phyloP scores from a whole-genome alignment of 139 green algal species.

The Eudorina sp. region DNA sequence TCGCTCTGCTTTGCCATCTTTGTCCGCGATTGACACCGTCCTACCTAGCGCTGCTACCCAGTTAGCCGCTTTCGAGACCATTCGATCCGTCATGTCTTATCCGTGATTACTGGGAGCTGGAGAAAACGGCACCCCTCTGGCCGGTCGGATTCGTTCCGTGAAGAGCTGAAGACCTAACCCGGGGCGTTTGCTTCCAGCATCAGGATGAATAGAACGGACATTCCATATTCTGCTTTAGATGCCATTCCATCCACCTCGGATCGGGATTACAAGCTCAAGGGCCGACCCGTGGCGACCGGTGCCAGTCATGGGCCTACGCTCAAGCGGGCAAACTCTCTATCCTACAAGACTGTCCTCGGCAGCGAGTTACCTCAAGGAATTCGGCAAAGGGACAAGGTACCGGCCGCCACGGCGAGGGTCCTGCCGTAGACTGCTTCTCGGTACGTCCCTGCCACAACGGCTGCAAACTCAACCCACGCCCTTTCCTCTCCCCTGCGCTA shows the following conservation, averaged over 20 bases:
- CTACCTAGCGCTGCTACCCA: too few species aligned
- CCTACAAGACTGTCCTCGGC: constrained; percentile 28
- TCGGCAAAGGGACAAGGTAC: constrained; percentile 33
- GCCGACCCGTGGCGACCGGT: not conserved
- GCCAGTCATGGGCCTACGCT: not conserved
- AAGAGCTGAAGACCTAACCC: too few species aligned
- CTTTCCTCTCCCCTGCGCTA: not conserved
- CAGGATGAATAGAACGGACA: constrained; percentile 2
- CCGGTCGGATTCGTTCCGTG: too few species aligned
- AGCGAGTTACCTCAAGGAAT: constrained; percentile 33
- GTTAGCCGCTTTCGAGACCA: too few species aligned
- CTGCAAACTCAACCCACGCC: not conserved
- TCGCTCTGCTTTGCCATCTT: too few species aligned
- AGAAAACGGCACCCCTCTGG: too few species aligned
- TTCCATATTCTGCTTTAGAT: constrained; percentile 29
- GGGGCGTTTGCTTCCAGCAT: not conserved
- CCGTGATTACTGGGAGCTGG: too few species aligned
- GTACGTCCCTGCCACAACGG: too few species aligned
- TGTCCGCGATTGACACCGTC: too few species aligned
- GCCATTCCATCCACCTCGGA: constrained; percentile 1
- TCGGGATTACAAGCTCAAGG: constrained; percentile 30
- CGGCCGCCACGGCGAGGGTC: not conserved
- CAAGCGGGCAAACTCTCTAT: constrained; percentile 9
- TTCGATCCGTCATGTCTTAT: too few species aligned
- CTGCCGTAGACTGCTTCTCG: too few species aligned